These are phyloP conservation scores for Calonectria naviculata DNA, from an alignment of 2,329 filamentous ascomycete genomes.

Conservation along the genomic window DNA sequence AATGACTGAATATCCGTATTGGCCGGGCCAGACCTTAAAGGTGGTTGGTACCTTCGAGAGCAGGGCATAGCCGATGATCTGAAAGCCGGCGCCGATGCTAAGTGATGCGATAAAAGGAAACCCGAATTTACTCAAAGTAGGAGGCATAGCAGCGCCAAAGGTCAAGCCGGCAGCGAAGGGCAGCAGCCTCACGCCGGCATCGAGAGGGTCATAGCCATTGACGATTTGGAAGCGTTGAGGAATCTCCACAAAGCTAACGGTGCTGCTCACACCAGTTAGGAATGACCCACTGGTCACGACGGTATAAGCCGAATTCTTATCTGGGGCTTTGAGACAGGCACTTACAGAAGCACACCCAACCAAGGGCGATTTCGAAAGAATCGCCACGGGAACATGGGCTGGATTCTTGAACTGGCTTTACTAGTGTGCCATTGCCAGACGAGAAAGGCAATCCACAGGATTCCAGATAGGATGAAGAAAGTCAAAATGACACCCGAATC, in stretches of 20 bases:
- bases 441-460: neutral
- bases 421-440: neutral
- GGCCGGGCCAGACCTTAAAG: neutral
- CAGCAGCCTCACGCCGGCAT: neutral
- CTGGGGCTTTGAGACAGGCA: neutral
- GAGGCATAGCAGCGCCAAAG: neutral
- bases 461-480: neutral
- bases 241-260: neutral
- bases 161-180: neutral
- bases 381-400: neutral
- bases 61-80: neutral
- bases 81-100: neutral
- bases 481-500: neutral
- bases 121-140: neutral
- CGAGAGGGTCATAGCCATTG: neutral
- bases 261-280: neutral
- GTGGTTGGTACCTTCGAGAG: neutral
- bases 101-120: neutral
- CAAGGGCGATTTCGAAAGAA: neutral
- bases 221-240: neutral
- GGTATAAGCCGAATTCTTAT: neutral
- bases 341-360: neutral
- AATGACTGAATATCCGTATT: neutral
- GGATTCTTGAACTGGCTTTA: neutral
- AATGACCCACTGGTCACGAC: neutral